Evolutionary conservation across 768 basidiomycete species (phyloP).

Genomic region (Ramaria sp.): DNA sequence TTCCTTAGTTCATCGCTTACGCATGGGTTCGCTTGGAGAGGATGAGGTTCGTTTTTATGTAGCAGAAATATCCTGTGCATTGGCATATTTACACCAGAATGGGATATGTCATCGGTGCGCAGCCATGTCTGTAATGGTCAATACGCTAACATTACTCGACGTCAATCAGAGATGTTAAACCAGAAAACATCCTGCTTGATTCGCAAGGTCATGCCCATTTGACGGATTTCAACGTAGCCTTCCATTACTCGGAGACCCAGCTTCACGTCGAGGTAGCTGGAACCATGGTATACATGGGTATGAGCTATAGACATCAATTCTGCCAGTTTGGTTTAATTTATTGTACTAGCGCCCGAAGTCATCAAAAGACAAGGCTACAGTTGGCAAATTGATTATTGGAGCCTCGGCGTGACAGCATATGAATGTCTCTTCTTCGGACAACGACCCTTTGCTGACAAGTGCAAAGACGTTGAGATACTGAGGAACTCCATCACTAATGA

Average conservation of each 20-base stretch:
- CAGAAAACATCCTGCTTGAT: conserved; percentile 94
- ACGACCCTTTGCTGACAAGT: not conserved
- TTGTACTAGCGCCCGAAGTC: not conserved
- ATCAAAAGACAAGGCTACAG: not conserved
- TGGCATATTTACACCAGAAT: conserved; percentile 84
- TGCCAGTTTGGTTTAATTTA: conserved; percentile 9
- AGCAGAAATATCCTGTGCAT: conserved; percentile 73
- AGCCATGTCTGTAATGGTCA: conserved; percentile 7
- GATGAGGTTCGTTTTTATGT: conserved; percentile 77
- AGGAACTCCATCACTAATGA: not conserved
- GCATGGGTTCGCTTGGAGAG: conserved; percentile 56
- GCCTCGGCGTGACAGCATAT: not conserved
- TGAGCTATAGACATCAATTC: not conserved
- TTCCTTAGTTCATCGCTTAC: conserved; percentile 70
- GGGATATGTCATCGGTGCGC: conserved; percentile 89
- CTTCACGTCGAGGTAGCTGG: conserved; percentile 90
- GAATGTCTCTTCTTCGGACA: conserved; percentile 2
- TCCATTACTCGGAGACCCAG: conserved; percentile 87
- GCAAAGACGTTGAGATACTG: not conserved
- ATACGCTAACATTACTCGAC: conserved; percentile 19
- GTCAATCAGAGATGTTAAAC: conserved; percentile 75
- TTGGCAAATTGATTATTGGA: conserved; percentile 8
- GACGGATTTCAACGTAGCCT: conserved; percentile 98
- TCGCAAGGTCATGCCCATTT: conserved; percentile 90
- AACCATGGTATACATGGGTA: conserved; percentile 97